A percentile compares a stretch with the other conserved stretches of the same genome.
Evolutionary conservation across 1,284 basidiomycete genomes (phyloP).

Genomic region (Mycosarcoma mackinlayi): DNA sequence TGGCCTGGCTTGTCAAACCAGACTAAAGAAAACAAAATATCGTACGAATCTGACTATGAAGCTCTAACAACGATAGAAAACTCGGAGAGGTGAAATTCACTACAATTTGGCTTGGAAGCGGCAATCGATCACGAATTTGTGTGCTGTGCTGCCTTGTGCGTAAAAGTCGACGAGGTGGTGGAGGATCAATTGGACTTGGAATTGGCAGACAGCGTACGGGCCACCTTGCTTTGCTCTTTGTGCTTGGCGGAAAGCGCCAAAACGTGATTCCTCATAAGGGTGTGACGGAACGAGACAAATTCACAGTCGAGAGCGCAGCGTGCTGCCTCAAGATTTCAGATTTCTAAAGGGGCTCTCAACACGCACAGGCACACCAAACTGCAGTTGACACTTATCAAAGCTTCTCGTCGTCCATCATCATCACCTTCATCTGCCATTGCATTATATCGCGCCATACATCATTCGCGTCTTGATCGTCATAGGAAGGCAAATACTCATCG

Average conservation of each 20-base stretch:
- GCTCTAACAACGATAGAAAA: neutral
- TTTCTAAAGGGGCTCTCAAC: conserved; percentile 7
- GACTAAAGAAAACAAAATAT: neutral
- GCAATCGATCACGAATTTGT: conserved; percentile 3
- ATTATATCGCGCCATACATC: no score
- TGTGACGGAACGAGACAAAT: neutral
- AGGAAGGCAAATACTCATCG: no score
- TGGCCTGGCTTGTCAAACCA: no score
- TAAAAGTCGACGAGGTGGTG: conserved; percentile 10
- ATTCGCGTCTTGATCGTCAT: no score
- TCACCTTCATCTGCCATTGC: no score
- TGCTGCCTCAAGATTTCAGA: conserved; percentile 2
- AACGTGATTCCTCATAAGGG: conserved; percentile 5
- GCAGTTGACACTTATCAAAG: conserved; percentile 6
- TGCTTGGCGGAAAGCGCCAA: neutral
- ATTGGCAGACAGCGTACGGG: conserved; percentile 25
- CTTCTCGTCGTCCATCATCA: neutral
- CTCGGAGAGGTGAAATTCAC: neutral
- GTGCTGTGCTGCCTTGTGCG: conserved; percentile 5
- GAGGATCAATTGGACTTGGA: conserved; percentile 11
- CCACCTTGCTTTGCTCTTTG: conserved; percentile 11
- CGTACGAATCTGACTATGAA: neutral
- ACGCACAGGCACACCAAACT: neutral
- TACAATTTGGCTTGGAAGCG: neutral
- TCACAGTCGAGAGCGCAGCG: neutral